A percentile compares a stretch with the other conserved stretches of the same genome.
These are phyloP conservation scores for Ceratocystis variospora DNA, from an alignment of 2,329 filamentous ascomycete species.

Conservation along the genomic window DNA sequence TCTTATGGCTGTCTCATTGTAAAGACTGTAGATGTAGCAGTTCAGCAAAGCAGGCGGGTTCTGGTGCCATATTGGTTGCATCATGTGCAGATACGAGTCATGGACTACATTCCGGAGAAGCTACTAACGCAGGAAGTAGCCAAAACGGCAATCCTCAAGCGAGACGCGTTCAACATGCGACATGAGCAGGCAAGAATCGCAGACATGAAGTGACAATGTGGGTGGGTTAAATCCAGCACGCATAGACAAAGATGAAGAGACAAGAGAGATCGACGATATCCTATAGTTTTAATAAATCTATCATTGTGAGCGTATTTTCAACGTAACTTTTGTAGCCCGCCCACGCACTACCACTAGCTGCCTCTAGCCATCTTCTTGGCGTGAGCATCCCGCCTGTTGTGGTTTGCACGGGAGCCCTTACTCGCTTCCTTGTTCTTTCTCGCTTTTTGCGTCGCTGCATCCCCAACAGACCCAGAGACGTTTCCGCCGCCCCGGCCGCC, in stretches of 20 bases:
- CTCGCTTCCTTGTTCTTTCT: conserved; percentile 67
- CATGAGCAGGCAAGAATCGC: neutral
- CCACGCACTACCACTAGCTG: conserved; percentile 20
- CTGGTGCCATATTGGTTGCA: conserved; percentile 5
- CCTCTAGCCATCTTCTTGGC: conserved; percentile 51
- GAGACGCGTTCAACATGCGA: neutral
- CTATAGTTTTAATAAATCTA: neutral
- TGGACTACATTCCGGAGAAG: neutral
- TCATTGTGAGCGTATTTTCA: neutral
- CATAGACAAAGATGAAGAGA: neutral
- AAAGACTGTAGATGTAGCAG: neutral
- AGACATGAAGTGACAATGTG: neutral
- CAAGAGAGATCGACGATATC: neutral
- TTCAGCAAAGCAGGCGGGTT: neutral
- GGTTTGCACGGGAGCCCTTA: conserved; percentile 71
- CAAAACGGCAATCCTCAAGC: neutral
- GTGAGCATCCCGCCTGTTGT: conserved; percentile 62
- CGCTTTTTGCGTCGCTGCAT: conserved; percentile 58
- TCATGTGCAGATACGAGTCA: neutral
- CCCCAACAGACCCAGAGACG: conserved; percentile 50
- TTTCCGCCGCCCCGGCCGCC: conserved; percentile 37
- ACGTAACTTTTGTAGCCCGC: neutral
- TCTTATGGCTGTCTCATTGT: neutral
- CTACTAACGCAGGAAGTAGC: neutral
- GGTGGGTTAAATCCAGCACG: neutral